Evolutionary conservation across 257 asterid genomes (phyloP), one percentile per base, ranked within the genome.

Genomic region (Solanum tarapatanum): DNA sequence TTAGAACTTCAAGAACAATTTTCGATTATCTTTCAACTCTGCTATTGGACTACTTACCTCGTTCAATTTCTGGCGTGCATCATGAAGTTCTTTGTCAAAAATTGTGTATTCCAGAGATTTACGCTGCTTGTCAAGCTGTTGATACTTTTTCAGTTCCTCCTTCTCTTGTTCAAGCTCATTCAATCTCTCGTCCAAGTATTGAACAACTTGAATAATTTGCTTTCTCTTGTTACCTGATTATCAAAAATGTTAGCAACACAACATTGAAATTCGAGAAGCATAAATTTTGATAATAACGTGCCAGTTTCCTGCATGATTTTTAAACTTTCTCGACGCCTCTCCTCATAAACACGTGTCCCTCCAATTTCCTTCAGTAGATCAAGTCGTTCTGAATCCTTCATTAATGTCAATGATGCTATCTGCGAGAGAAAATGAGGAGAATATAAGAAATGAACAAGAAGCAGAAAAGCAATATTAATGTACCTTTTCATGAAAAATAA

Each of bases 321-420:
- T 94, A 95, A 92, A 90, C 99, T 97, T 95, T 97, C 99, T 82
- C 96, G 98, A 51, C 99, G 97, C 92, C 99, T 94, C 93, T 97
- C 99, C 89, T 97, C 99, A 88, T 97, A 97, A 86, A 97, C 99
- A 88, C 99, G 95, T 86, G 99, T 96, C 75, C 99, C 99, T 79
- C 99, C 99, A 92, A 97, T 97, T 97, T 97, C 99, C 93, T 97
- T 97, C 91, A 97, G 95, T 89, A 97, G 92, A 92, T 97, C 99
- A 90, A 97, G 94, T 83, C 99, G 94, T 92, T 97, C 99, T 17
- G 99, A 87, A 88, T 97, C 99, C 89, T 97, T 97, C 99, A 97
- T 97, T 90, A 97, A 88, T 75, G 99, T 95, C 89, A 97, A 89
- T 58, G 97, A 95, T 87, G 98, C 95, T 91, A 96, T 97, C 99